A percentile compares a stretch with the other conserved stretches of the same genome.
Evolutionary conservation across 2,329 filamentous ascomycete species (phyloP).

Genomic region (Blumeria graminis): DNA sequence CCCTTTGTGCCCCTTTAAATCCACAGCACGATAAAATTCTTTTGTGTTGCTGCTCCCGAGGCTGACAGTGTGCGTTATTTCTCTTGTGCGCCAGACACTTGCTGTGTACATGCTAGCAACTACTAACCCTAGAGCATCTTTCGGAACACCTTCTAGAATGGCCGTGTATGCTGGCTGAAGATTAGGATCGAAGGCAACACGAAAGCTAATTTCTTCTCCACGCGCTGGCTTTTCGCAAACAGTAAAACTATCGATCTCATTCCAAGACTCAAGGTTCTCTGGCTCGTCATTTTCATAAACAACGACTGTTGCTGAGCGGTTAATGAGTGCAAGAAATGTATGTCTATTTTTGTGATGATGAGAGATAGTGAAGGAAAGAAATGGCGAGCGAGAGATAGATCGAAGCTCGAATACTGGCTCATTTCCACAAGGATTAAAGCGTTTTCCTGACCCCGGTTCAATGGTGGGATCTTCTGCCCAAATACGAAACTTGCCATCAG

Average conservation of each 20-base stretch:
- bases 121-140: conserved; percentile 56
- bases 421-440: conserved; percentile 54
- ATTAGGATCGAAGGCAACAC: conserved; percentile 72
- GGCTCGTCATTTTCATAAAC: conserved; percentile 71
- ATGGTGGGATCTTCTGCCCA: conserved; percentile 82
- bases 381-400: conserved; percentile 20
- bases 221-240: conserved; percentile 46
- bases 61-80: conserved; percentile 25
- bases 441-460: conserved; percentile 44
- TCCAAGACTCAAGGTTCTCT: conserved; percentile 57
- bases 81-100: conserved; percentile 55
- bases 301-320: conserved; percentile 54
- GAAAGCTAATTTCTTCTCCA: conserved; percentile 72
- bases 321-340: conserved; percentile 66
- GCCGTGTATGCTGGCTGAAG: conserved; percentile 56
- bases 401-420: conserved; percentile 23
- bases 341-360: conserved; percentile 55
- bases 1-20: conserved; percentile 47
- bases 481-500: conserved; percentile 73
- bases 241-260: conserved; percentile 49
- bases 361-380: conserved; percentile 63
- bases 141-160: conserved; percentile 55
- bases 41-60: conserved; percentile 34
- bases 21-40: conserved; percentile 66
- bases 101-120: conserved; percentile 71